These are phyloP conservation scores for Diaporthe citri DNA, from an alignment of 2,329 filamentous ascomycete species.

Conservation along the genomic window DNA sequence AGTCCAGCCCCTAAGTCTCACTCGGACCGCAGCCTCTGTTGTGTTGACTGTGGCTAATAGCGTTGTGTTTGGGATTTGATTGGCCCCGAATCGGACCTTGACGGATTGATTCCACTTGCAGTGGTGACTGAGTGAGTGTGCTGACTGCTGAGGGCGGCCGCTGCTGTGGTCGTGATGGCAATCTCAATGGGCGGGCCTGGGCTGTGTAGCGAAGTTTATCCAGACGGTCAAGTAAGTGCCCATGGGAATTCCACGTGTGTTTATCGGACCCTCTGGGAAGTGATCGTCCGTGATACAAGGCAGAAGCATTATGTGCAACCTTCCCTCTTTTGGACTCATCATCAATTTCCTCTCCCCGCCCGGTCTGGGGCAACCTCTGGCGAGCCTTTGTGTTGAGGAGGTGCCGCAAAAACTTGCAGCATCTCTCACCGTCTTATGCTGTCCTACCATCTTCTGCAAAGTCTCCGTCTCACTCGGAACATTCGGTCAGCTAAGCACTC, in stretches of 20 bases:
- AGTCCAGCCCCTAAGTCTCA: constrained; percentile 17
- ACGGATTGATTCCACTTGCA: background rate
- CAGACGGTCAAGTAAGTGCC: background rate
- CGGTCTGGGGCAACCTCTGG: constrained; percentile 15
- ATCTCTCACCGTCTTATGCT: constrained; percentile 20
- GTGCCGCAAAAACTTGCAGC: constrained; percentile 24
- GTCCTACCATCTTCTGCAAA: constrained; percentile 9
- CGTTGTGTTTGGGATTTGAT: background rate
- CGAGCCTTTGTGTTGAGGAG: background rate
- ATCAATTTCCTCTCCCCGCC: constrained; percentile 3
- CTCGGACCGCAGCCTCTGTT: constrained; percentile 16
- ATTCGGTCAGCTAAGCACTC: constrained; percentile 8
- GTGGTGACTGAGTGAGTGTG: constrained; percentile 9
- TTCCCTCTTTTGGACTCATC: background rate
- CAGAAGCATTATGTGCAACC: background rate
- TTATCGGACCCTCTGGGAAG: background rate
- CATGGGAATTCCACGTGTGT: constrained; percentile 24
- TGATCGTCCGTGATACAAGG: constrained; percentile 5
- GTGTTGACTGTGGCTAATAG: background rate
- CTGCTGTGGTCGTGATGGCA: constrained; percentile 1
- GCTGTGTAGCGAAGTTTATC: background rate
- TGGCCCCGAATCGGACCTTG: background rate
- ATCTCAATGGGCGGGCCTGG: background rate
- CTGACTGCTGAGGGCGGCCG: constrained; percentile 12
- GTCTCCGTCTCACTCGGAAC: background rate